These are phyloP conservation scores for Gracilaria vermiculophylla DNA, from an alignment of 23 red algal genomes.

Conservation along the genomic window DNA sequence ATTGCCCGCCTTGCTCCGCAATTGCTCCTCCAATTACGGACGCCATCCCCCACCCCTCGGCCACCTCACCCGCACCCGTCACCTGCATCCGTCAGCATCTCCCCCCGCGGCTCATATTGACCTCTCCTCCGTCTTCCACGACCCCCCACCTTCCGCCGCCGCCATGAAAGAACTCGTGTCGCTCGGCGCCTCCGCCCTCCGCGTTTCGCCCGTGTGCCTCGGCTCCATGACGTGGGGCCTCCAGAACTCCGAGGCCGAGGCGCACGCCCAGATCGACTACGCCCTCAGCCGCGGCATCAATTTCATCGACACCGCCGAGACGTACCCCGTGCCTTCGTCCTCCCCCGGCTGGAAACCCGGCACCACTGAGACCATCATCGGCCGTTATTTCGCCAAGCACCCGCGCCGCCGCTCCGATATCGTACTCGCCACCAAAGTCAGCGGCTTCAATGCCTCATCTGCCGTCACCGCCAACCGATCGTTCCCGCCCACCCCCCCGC, in stretches of 20 bases:
- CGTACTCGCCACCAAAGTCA: slow-evolving; percentile 80
- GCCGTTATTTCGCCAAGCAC: slow-evolving; percentile 66
- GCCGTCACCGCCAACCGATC: background rate
- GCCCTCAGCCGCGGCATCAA: slow-evolving; percentile 81
- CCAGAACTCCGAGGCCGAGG: slow-evolving; percentile 77
- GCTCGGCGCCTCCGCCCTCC: slow-evolving; percentile 68
- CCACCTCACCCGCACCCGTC: too few species aligned
- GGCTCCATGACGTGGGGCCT: slow-evolving; percentile 96
- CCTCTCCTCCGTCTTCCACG: too few species aligned
- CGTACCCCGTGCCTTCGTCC: slow-evolving; percentile 71
- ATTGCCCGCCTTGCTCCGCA: background rate
- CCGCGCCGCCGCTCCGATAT: slow-evolving; percentile 39
- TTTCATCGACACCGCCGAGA: slow-evolving; percentile 93
- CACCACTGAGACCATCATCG: slow-evolving; percentile 73
- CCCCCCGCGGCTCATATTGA: too few species aligned
- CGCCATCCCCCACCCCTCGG: too few species aligned
- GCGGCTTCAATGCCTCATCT: background rate
- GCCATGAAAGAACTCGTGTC: background rate
- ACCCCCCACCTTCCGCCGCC: background rate
- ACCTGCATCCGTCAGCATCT: background rate
- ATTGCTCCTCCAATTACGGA: too few species aligned
- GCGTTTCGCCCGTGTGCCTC: slow-evolving; percentile 73
- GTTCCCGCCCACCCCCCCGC: background rate
- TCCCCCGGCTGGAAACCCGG: slow-evolving; percentile 57
- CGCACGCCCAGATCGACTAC: slow-evolving; percentile 79